phyloP scores from a whole-genome alignment of 148 eudicot genomes.

The Simmondsia chinensis region DNA sequence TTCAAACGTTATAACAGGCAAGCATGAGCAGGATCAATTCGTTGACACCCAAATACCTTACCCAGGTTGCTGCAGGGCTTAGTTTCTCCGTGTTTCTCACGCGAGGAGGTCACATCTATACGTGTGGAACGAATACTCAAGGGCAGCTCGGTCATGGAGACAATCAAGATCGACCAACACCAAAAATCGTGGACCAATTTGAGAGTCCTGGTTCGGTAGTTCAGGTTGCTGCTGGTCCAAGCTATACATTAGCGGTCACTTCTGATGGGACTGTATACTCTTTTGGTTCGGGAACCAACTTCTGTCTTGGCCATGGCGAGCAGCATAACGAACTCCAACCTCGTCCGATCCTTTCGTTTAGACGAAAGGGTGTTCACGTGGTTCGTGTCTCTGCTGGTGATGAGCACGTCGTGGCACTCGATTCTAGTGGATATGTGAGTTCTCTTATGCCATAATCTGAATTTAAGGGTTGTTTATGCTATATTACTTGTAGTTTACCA shows the following conservation, averaged over 20 bases:
- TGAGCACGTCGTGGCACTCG: conserved; percentile 95
- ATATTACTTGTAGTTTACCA: background rate
- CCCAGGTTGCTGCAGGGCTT: conserved; percentile 92
- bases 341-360: conserved; percentile 55
- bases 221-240: conserved; percentile 82
- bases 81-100: conserved; percentile 87
- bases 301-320: conserved; percentile 94
- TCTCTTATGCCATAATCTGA: no score
- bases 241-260: conserved; percentile 65
- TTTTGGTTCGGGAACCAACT: conserved; percentile 80
- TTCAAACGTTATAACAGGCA: no score
- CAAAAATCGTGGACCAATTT: conserved; percentile 48
- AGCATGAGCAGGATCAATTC: no score
- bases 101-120: conserved; percentile 58
- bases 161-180: conserved; percentile 53
- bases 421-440: conserved; percentile 82
- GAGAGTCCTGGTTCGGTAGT: conserved; percentile 45
- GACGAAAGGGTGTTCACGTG: conserved; percentile 65
- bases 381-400: conserved; percentile 93
- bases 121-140: conserved; percentile 71
- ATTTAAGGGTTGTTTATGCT: no score
- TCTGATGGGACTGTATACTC: conserved; percentile 65
- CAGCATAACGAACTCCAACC: conserved; percentile 79
- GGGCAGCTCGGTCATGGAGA: conserved; percentile 98
- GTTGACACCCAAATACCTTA: no score